Evolutionary conservation across 139 green algal genomes (phyloP).

Genomic region (Micromonas commoda): DNA sequence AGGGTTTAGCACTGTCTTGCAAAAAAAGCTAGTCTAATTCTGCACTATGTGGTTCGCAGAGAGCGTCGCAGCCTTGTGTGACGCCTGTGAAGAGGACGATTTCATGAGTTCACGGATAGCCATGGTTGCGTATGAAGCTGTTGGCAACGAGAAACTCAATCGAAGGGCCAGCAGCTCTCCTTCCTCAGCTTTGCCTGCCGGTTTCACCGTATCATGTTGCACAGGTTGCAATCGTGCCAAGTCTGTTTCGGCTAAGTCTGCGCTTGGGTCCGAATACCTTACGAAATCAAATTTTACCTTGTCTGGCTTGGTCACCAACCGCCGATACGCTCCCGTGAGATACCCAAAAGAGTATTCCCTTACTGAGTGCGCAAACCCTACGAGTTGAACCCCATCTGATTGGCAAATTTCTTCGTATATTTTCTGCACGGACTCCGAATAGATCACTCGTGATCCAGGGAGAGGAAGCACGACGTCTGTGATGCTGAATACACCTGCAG

Average conservation of each 20-base stretch:
- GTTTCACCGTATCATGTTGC: constrained; percentile 23
- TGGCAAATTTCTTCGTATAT: constrained; percentile 34
- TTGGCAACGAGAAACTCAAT: constrained; percentile 70
- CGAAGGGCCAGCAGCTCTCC: constrained; percentile 48
- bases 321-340: not conserved
- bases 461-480: constrained; percentile 83
- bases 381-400: constrained; percentile 26
- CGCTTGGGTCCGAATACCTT: constrained; percentile 52
- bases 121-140: constrained; percentile 90
- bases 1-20: no score
- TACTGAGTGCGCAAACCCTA: constrained; percentile 11
- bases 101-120: constrained; percentile 40
- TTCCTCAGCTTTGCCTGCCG: constrained; percentile 25
- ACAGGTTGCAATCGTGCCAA: constrained; percentile 32
- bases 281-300: constrained; percentile 35
- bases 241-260: constrained; percentile 53
- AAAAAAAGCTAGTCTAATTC: no score
- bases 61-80: not conserved
- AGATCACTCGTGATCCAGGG: constrained; percentile 51
- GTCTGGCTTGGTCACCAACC: constrained; percentile 19
- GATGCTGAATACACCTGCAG: constrained; percentile 45
- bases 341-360: constrained; percentile 1
- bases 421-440: constrained; percentile 47
- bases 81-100: not conserved
- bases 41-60: not conserved